Conservation (phyloP, 257 asterid genomes). For the Voacanga thouarsii region DNA sequence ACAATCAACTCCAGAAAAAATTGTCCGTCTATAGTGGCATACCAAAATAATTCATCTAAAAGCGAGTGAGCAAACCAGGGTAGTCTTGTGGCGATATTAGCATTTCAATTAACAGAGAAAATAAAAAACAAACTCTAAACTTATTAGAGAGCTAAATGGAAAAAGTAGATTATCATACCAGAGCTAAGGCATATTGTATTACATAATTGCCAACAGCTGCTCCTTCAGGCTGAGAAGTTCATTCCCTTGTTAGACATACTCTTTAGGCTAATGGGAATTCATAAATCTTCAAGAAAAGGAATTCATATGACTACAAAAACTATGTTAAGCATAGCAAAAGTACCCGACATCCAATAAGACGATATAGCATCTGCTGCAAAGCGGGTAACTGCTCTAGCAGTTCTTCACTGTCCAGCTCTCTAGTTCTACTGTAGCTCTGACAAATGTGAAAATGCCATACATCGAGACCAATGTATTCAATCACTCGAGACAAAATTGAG, state of each 20-base stretch:
- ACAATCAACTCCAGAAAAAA: not conserved
- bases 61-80: not conserved
- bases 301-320: not conserved
- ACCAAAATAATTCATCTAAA: not conserved
- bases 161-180: slow-evolving; percentile 47
- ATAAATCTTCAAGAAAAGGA: slow-evolving; percentile 7
- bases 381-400: slow-evolving; percentile 91
- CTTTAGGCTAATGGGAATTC: not conserved
- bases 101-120: not conserved
- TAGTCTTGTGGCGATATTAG: not conserved
- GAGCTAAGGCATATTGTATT: slow-evolving; percentile 87
- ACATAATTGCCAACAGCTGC: slow-evolving; percentile 79
- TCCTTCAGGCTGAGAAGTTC: slow-evolving; percentile 86
- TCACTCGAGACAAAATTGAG: not conserved
- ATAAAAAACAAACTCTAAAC: not conserved
- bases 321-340: not conserved
- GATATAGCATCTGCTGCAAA: slow-evolving; percentile 85
- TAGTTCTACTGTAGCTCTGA: slow-evolving; percentile 87
- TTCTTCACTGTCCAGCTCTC: slow-evolving; percentile 84
- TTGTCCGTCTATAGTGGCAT: too few relatives aligned
- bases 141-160: not conserved
- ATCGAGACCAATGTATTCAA: slow-evolving; percentile 3
- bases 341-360: slow-evolving; percentile 95
- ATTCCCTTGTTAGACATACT: slow-evolving; percentile 8
- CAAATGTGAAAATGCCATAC: slow-evolving; percentile 15